phyloP scores from a whole-genome alignment of 108 stramenopile genomes.

The Cylindrotheca closterium region DNA sequence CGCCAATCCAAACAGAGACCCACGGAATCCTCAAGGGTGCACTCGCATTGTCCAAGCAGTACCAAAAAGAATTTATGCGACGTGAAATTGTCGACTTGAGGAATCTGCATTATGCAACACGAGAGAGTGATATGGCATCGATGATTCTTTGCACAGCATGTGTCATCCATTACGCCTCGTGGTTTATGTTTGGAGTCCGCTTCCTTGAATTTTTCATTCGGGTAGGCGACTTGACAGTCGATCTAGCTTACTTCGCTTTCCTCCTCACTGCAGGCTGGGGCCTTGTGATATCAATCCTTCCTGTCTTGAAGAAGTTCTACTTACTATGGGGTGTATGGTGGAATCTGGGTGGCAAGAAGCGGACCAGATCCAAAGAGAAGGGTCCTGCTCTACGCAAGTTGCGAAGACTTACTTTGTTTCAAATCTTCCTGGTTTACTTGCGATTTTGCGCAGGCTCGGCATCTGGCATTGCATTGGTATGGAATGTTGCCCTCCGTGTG shows the following conservation, averaged over 20 bases:
- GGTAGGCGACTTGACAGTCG: not conserved
- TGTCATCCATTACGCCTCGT: conserved; percentile 16
- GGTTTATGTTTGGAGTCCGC: conserved; percentile 20
- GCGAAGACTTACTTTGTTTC: not conserved
- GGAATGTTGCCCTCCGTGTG: not conserved
- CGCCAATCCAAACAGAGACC: conserved; percentile 27
- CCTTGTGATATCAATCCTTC: not conserved
- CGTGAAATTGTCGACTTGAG: conserved; percentile 31
- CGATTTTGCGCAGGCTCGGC: not conserved
- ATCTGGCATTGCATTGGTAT: not conserved
- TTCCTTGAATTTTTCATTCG: conserved; percentile 5
- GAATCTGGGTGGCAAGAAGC: not conserved
- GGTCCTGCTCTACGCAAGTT: not conserved
- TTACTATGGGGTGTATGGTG: not conserved
- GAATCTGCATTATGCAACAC: conserved; percentile 30
- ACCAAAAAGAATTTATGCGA: conserved; percentile 11
- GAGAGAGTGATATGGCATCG: conserved; percentile 23
- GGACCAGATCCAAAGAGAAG: not conserved
- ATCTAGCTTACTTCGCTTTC: not conserved
- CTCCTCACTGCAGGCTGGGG: not conserved
- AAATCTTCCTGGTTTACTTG: not conserved
- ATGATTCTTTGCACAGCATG: conserved; percentile 24
- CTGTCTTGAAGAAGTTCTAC: not conserved
- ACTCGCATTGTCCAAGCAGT: conserved; percentile 4
- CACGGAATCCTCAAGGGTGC: conserved; percentile 21